A percentile compares a stretch with the other conserved stretches of the same genome.
These are phyloP conservation scores for Conticribra guillardii DNA, from an alignment of 108 stramenopile genomes.

Conservation along the genomic window DNA sequence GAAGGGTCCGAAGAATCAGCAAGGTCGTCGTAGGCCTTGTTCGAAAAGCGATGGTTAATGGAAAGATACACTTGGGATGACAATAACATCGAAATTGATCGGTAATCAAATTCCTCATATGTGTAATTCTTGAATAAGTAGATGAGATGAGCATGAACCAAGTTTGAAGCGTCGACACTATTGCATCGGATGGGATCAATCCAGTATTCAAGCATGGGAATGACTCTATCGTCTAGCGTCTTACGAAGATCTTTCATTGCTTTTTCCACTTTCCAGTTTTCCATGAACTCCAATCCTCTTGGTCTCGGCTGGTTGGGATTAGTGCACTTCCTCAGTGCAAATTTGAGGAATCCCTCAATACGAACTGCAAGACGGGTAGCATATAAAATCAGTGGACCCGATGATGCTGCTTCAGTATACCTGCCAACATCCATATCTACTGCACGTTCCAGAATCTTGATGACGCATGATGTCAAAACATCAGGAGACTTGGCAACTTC, in stretches of 20 bases:
- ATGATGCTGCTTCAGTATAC: conserved; percentile 80
- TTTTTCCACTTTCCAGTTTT: conserved; percentile 77
- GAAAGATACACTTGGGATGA: conserved; percentile 97
- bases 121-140: conserved; percentile 97
- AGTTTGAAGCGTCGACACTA: conserved; percentile 85
- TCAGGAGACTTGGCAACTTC: conserved; percentile 94
- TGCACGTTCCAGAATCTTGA: conserved; percentile 91
- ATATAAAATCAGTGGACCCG: conserved; percentile 95
- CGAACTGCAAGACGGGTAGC: conserved; percentile 93
- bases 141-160: conserved; percentile 96
- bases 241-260: conserved; percentile 79
- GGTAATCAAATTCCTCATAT: conserved; percentile 89
- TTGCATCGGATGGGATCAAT: conserved; percentile 84
- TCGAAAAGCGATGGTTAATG: conserved; percentile 96
- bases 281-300: conserved; percentile 83
- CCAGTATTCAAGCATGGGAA: conserved; percentile 97
- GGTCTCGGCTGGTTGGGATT: conserved; percentile 79
- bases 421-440: conserved; percentile 94
- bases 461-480: conserved; percentile 81
- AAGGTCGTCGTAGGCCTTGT: conserved; percentile 89
- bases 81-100: conserved; percentile 90
- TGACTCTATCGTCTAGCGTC: conserved; percentile 84
- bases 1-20: conserved; percentile 87
- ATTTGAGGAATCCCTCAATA: conserved; percentile 92
- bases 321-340: conserved; percentile 81